A percentile compares a stretch with the other conserved stretches of the same genome.
phyloP scores from a whole-genome alignment of 176 grass and related monocot genomes.

The Pharus latifolius region DNA sequence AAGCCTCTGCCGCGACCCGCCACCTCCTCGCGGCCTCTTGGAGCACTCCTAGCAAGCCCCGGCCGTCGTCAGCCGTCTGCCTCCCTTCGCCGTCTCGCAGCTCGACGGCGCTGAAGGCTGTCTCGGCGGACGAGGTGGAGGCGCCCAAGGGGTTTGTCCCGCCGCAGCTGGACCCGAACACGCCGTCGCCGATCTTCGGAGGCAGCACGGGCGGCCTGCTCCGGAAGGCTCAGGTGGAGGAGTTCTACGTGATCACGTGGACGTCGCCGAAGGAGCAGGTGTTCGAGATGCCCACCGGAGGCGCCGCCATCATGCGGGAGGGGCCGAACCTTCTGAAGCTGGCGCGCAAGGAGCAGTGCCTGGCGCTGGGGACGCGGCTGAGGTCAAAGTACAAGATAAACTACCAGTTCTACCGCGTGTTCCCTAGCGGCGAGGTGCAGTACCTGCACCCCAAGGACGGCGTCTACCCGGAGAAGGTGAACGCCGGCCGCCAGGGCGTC shows the following conservation, averaged over 20 bases:
- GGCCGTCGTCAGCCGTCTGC: not conserved
- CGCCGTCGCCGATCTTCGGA: conserved; percentile 84
- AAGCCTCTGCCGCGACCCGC: conserved; percentile 53
- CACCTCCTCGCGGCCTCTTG: conserved; percentile 28
- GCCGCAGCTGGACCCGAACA: conserved; percentile 93
- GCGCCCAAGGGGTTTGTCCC: conserved; percentile 79
- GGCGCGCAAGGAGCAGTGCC: conserved; percentile 93
- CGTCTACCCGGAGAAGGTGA: conserved; percentile 99
- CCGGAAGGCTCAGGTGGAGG: conserved; percentile 96
- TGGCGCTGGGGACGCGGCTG: conserved; percentile 70
- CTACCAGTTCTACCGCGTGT: conserved; percentile 99
- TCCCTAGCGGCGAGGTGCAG: conserved; percentile 98
- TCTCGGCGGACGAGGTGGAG: not conserved
- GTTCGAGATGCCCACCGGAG: conserved; percentile 93
- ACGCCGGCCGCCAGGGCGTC: conserved; percentile 77
- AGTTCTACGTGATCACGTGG: conserved; percentile 99
- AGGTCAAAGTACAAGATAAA: conserved; percentile 97
- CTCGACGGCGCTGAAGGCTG: not conserved
- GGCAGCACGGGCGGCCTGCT: conserved; percentile 96
- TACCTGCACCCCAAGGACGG: conserved; percentile 99
- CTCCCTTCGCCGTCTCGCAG: conserved; percentile 17
- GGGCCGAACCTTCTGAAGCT: conserved; percentile 96
- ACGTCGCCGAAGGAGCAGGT: conserved; percentile 95
- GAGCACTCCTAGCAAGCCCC: conserved; percentile 22
- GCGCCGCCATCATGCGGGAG: conserved; percentile 92